phyloP scores from a whole-genome alignment of 352 stramenopile genomes.

The Thraustochytrium sp. region DNA sequence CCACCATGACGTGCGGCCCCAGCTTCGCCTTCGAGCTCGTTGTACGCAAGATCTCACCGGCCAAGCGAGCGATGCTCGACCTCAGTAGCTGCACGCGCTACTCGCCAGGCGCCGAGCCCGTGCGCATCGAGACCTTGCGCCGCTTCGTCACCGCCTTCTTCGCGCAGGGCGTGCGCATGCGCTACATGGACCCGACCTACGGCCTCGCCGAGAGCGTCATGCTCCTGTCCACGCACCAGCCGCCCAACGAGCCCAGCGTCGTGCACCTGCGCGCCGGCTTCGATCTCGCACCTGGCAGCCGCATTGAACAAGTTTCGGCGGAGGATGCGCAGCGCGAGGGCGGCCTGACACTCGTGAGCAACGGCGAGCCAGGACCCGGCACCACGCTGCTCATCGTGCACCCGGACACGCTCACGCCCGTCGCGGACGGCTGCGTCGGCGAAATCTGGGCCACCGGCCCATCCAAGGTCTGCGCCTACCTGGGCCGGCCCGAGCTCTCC shows the following conservation, averaged over 20 bases:
- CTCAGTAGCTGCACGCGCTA: conserved; percentile 87
- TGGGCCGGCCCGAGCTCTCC: conserved; percentile 69
- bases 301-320: conserved; percentile 47
- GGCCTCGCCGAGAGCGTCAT: conserved; percentile 98
- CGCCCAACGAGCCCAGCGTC: conserved; percentile 74
- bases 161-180: conserved; percentile 68
- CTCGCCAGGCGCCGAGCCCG: conserved; percentile 97
- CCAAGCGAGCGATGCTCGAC: conserved; percentile 58
- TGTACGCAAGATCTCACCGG: conserved; percentile 76
- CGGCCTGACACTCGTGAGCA: conserved; percentile 66
- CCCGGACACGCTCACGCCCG: conserved; percentile 44
- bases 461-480: conserved; percentile 88
- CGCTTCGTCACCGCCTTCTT: conserved; percentile 77
- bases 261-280: conserved; percentile 68
- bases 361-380: conserved; percentile 69
- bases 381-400: conserved; percentile 90
- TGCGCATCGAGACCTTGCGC: conserved; percentile 75
- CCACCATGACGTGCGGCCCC: conserved; percentile 91
- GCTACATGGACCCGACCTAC: conserved; percentile 92
- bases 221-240: conserved; percentile 87
- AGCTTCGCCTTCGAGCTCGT: conserved; percentile 97
- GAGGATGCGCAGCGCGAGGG: too few species aligned
- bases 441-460: conserved; percentile 75
- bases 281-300: conserved; percentile 65
- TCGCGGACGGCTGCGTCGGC: conserved; percentile 61